Evolutionary conservation across 78 protist genomes (phyloP).

Genomic region (Dictyostelium brefeldianum): DNA sequence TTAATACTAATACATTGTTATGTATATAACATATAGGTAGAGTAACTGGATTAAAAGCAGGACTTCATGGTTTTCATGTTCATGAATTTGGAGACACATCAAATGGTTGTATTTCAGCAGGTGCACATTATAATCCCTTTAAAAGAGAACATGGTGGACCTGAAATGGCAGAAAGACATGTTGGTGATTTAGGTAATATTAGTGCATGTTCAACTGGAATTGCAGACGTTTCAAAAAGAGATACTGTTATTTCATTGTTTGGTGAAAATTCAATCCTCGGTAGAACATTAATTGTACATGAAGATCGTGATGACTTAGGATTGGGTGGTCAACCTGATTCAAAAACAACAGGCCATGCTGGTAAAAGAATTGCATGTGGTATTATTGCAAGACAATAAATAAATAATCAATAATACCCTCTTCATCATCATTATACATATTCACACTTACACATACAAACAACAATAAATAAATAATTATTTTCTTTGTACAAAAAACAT

Average conservation of each 20-base stretch:
- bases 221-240: not conserved
- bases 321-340: not conserved
- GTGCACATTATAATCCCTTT: not conserved
- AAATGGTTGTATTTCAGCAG: slow-evolving; percentile 11
- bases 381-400: not conserved
- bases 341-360: not conserved
- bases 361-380: slow-evolving; percentile 9
- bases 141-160: not conserved
- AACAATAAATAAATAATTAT: no score
- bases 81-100: slow-evolving; percentile 19
- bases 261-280: not conserved
- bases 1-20: no score
- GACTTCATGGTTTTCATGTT: not conserved
- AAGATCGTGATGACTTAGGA: not conserved
- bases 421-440: no score
- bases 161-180: not conserved
- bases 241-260: not conserved
- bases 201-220: not conserved
- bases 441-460: no score
- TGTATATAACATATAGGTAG: no score
- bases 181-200: slow-evolving; percentile 8
- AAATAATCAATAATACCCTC: no score
- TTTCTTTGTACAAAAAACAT: no score
- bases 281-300: not conserved
- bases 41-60: not conserved